Conservation (phyloP, 169 alveolate species). For the Plasmodium cynomolgi region DNA sequence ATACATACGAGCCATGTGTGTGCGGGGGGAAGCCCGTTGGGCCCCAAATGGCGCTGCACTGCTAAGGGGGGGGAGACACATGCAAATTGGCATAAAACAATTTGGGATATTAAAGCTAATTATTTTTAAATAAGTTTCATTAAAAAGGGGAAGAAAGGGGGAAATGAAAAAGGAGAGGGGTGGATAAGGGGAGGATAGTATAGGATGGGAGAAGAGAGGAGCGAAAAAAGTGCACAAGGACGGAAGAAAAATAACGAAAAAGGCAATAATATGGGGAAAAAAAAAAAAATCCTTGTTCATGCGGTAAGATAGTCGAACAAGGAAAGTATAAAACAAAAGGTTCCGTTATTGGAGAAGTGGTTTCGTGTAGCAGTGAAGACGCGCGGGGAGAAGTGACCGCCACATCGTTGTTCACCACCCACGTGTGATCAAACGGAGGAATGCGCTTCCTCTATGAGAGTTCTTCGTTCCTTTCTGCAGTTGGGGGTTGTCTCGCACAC, state of each 20-base stretch:
- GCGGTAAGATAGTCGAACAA: neutral
- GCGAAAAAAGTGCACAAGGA: neutral
- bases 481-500: neutral
- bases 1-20: neutral
- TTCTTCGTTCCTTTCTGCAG: neutral
- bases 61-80: neutral
- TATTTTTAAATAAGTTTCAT: constrained; percentile 52
- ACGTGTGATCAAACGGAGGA: neutral
- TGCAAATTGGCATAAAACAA: neutral
- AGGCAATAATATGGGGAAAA: neutral
- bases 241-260: neutral
- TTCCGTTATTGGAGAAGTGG: neutral
- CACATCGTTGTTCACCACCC: neutral
- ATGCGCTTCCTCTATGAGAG: neutral
- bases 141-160: constrained; percentile 22
- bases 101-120: constrained; percentile 50
- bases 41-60: neutral
- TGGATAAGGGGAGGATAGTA: too few species aligned
- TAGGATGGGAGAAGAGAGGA: neutral
- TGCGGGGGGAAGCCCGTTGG: neutral
- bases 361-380: too few species aligned
- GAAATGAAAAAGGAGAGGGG: neutral
- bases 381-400: neutral
- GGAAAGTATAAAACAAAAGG: neutral
- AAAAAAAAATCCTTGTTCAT: neutral